phyloP scores from a whole-genome alignment of 768 basidiomycete genomes.

The Boletus rubroflammeus region DNA sequence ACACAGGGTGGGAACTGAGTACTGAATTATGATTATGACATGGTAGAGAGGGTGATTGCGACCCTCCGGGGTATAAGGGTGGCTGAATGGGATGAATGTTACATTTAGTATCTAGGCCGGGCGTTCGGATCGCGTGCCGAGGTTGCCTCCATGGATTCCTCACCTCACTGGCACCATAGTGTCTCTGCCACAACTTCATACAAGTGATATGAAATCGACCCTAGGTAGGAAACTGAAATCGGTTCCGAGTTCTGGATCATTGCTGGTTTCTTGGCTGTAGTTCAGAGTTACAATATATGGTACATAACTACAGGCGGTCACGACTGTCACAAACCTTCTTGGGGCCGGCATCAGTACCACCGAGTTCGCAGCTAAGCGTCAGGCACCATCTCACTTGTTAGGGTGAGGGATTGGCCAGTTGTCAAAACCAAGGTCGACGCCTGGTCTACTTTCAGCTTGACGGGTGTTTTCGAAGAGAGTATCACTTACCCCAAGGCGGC shows the following conservation, averaged over 20 bases:
- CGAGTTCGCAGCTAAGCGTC: neutral
- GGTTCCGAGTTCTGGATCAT: neutral
- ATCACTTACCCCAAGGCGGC: constrained; percentile 64
- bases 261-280: neutral
- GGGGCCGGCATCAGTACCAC: neutral
- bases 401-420: constrained; percentile 42
- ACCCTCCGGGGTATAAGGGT: constrained; percentile 3
- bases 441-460: constrained; percentile 31
- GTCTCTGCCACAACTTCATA: constrained; percentile 1
- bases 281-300: neutral
- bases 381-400: constrained; percentile 1
- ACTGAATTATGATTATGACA: constrained; percentile 1
- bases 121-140: neutral
- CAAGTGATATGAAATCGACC: neutral
- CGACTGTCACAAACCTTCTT: neutral
- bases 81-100: neutral
- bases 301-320: neutral
- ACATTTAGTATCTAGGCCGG: neutral
- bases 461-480: neutral
- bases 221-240: neutral
- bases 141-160: neutral
- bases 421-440: constrained; percentile 68
- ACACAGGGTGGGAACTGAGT: neutral
- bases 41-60: neutral
- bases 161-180: no score